These are phyloP conservation scores for Scalesia atractyloides DNA, from an alignment of 129 eudicot species.

Conservation along the genomic window DNA sequence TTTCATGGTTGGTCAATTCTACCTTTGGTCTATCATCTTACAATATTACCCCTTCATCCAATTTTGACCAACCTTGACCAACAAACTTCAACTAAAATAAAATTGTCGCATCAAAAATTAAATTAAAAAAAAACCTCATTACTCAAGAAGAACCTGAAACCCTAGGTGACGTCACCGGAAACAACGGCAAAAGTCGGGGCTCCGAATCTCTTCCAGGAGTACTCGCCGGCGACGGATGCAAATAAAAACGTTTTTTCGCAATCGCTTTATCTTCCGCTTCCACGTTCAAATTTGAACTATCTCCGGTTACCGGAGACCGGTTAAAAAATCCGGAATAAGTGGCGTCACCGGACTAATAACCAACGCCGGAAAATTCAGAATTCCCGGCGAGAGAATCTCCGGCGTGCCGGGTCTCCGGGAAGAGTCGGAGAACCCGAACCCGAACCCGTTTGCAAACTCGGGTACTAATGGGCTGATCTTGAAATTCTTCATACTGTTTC, in stretches of 20 bases:
- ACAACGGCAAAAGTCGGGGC: conserved; percentile 83
- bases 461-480: conserved; percentile 66
- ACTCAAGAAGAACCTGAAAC: conserved; percentile 68
- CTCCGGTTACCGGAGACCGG: conserved; percentile 43
- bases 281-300: conserved; percentile 29
- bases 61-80: conserved; percentile 27
- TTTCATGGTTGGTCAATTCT: conserved; percentile 3
- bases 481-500: conserved; percentile 70
- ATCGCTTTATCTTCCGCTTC: conserved; percentile 77
- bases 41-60: background rate
- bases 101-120: conserved; percentile 33
- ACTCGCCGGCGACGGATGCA: conserved; percentile 85
- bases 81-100: conserved; percentile 26
- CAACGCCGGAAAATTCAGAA: conserved; percentile 78
- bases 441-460: conserved; percentile 28
- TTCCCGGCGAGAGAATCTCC: conserved; percentile 74
- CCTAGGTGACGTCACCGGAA: conserved; percentile 85
- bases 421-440: conserved; percentile 34
- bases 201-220: conserved; percentile 80
- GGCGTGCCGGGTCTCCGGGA: conserved; percentile 57
- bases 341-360: conserved; percentile 92
- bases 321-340: conserved; percentile 78
- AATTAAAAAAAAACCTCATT: conserved; percentile 37
- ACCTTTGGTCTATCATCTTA: background rate
- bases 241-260: conserved; percentile 67